Conservation (phyloP, 805 yeast genomes). For the Saturnispora bothae region DNA sequence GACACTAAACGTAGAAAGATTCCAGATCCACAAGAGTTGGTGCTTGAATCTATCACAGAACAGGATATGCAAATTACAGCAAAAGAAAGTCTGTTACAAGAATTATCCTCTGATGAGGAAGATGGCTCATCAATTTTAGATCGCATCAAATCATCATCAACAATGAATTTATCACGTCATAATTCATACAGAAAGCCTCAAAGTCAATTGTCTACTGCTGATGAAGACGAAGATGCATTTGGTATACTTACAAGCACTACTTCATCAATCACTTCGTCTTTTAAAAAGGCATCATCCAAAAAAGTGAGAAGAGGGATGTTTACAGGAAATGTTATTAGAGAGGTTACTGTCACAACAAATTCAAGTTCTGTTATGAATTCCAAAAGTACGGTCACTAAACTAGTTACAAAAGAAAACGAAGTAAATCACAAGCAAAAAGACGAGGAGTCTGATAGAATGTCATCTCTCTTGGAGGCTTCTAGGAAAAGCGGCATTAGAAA, state of each 20-base stretch:
- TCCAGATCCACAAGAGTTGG: conserved; percentile 6
- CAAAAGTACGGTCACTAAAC: conserved; percentile 22
- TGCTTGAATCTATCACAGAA: conserved; percentile 7
- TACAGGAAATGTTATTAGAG: conserved; percentile 20
- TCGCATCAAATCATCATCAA: conserved; percentile 18
- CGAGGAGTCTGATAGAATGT: conserved; percentile 10
- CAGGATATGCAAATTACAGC: conserved; percentile 3
- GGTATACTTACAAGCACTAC: conserved; percentile 20
- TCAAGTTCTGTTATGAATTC: conserved; percentile 17
- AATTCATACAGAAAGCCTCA: conserved; percentile 2
- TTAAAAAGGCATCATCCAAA: conserved; percentile 14
- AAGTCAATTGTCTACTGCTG: background rate
- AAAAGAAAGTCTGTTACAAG: conserved; percentile 8
- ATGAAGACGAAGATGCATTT: background rate
- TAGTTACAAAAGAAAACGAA: conserved; percentile 11
- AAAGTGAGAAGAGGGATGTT: conserved; percentile 15
- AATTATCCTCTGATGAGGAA: conserved; percentile 22
- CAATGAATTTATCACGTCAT: conserved; percentile 47
- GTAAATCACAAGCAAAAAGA: conserved; percentile 6
- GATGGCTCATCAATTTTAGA: conserved; percentile 30
- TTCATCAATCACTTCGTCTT: conserved; percentile 23
- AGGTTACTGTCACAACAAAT: conserved; percentile 24
- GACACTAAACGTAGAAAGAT: conserved; percentile 13
- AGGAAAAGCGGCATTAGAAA: conserved; percentile 11
- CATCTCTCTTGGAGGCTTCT: conserved; percentile 12